Evolutionary conservation across 441 rosid species (phyloP), one percentile per base, ranked within the genome.

Genomic region (Pelargonium myrrhifolium): DNA sequence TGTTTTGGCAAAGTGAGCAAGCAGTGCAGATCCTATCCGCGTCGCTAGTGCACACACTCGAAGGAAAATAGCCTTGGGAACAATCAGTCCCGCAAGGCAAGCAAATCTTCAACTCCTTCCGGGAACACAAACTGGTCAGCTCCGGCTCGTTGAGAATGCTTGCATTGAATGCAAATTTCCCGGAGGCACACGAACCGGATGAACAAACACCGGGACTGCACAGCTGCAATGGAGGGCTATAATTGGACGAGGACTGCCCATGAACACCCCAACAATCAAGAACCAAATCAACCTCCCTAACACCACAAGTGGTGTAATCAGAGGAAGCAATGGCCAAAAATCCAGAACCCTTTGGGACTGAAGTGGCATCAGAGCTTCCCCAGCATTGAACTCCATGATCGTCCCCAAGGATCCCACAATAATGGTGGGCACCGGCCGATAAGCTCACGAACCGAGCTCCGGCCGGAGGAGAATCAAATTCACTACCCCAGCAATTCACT

Each of bases 1-100:
- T 87, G 79, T 87, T 93, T 78, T 91, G 99, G 82, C 99, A 93
- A 65, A 93, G 92, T 7, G 97, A 93, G 63, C 99, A 93, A 42
- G 85, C 67, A 4, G 92, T 87, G 79, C 97, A 93, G 31, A 88
- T 74, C 70, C 97, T 82, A 69, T 89, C 97, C 0, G 89, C 78
- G 75, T 83, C 86, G 47, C 63, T 69, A 3, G 86, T 83, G 58
- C 98, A 90, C 0, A 82, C 72, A 70, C 95, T 93, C 0, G 97
- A 93, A 80, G 86, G 73, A 86, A 90, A 89, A 74, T 78, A 89
- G 0, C 98, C 93, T 2, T 72, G 65, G 12, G 96, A 85, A 65
- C 96, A 93, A 83, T 85, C 85, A 7, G 83, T 76, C 11, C 90
- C 98, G 65, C 96, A 91, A 22, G 92, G 86, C 9, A 78, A 81